Evolutionary conservation across 257 asterid species (phyloP).

Genomic region (Haberlea rhodopensis): DNA sequence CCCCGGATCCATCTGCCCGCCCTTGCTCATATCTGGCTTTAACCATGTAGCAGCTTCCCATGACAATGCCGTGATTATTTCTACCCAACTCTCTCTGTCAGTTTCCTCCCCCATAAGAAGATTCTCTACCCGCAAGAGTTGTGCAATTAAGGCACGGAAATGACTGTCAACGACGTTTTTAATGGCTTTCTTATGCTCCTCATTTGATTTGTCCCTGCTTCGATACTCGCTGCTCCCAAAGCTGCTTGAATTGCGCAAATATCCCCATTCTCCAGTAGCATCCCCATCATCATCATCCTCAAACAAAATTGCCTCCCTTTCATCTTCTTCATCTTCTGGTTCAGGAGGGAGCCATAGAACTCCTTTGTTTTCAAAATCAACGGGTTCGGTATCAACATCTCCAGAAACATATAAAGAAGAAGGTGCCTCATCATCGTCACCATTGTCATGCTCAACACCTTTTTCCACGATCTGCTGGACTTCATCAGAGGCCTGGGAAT

Average conservation of each 20-base stretch:
- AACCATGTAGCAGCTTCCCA: conserved; percentile 96
- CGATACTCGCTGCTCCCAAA: conserved; percentile 82
- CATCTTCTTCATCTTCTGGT: conserved; percentile 97
- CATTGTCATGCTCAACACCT: conserved; percentile 47
- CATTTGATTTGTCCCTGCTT: conserved; percentile 78
- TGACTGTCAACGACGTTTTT: conserved; percentile 88
- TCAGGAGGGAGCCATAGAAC: conserved; percentile 97
- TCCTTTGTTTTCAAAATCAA: conserved; percentile 89
- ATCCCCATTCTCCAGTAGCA: conserved; percentile 89
- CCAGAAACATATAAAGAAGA: conserved; percentile 66
- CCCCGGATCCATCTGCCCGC: conserved; percentile 98
- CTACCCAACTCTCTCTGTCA: conserved; percentile 86
- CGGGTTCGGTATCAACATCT: conserved; percentile 64
- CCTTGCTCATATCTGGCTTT: conserved; percentile 87
- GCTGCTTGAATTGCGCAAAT: conserved; percentile 56
- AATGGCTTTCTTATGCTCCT: conserved; percentile 73
- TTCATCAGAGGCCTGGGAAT: conserved; percentile 45
- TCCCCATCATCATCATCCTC: conserved; percentile 79
- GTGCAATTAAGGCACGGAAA: conserved; percentile 88
- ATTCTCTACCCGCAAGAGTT: conserved; percentile 93
- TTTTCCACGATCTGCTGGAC: conserved; percentile 44
- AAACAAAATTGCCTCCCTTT: conserved; percentile 56
- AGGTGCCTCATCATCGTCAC: conserved; percentile 78
- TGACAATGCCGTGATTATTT: conserved; percentile 76
- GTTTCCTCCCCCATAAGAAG: conserved; percentile 66